A percentile compares a stretch with the other conserved stretches of the same genome.
These are phyloP conservation scores for Dactylis glomerata DNA, from an alignment of 176 grass and related monocot genomes.

Conservation along the genomic window DNA sequence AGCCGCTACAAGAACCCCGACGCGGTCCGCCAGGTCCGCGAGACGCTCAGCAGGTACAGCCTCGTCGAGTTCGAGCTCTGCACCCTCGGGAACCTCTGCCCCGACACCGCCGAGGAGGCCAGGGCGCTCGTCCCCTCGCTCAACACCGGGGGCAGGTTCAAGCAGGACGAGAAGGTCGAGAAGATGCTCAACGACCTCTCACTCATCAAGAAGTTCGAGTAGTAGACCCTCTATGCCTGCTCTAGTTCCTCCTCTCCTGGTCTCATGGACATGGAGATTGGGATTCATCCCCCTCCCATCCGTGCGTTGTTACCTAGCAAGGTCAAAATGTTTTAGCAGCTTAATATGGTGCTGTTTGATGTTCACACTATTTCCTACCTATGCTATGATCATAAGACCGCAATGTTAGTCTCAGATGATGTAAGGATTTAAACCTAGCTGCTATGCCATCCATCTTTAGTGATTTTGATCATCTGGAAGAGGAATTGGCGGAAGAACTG, in stretches of 20 bases:
- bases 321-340: no score
- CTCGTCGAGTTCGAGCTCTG: slow-evolving; percentile 72
- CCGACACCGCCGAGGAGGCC: slow-evolving; percentile 81
- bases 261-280: no score
- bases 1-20: slow-evolving; percentile 98
- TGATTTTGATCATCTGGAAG: no score
- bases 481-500: no score
- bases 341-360: not conserved
- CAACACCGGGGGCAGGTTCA: slow-evolving; percentile 42
- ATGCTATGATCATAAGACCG: not conserved
- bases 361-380: not conserved
- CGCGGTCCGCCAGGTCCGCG: slow-evolving; percentile 85
- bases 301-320: no score
- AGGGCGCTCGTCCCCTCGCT: slow-evolving; percentile 81
- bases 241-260: no score
- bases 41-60: slow-evolving; percentile 57
- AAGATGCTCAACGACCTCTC: slow-evolving; percentile 95
- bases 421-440: not conserved
- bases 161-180: slow-evolving; percentile 52
- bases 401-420: not conserved
- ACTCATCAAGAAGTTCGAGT: slow-evolving; percentile 96
- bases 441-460: not conserved
- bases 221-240: no score
- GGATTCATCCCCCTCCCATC: no score
- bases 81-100: slow-evolving; percentile 88